Conservation (phyloP, 352 stramenopile genomes). For the Pythium phragmitis region DNA sequence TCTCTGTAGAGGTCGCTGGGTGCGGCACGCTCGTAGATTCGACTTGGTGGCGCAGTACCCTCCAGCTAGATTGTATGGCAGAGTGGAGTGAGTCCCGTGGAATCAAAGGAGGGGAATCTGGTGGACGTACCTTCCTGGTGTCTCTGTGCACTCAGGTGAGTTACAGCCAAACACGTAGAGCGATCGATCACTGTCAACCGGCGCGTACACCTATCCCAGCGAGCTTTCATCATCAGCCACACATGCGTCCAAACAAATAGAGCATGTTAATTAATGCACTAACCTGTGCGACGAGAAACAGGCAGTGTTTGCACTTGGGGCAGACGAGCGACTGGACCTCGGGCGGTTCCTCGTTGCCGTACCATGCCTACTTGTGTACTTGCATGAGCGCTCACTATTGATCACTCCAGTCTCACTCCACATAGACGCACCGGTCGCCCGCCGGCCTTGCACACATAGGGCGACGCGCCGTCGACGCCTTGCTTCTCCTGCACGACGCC, state of each 20-base stretch:
- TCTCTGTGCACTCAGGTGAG: constrained; percentile 63
- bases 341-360: background rate
- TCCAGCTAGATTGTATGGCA: constrained; percentile 40
- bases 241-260: background rate
- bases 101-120: background rate
- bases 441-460: constrained; percentile 76
- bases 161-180: constrained; percentile 88
- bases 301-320: constrained; percentile 46
- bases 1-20: background rate
- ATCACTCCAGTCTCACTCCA: background rate
- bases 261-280: background rate
- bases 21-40: constrained; percentile 11
- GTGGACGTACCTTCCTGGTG: constrained; percentile 37
- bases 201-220: constrained; percentile 68
- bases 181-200: constrained; percentile 66
- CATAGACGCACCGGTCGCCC: constrained; percentile 55
- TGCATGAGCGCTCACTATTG: background rate
- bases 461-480: constrained; percentile 58
- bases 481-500: constrained; percentile 69
- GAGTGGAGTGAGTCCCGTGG: background rate
- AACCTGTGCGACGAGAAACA: constrained; percentile 74
- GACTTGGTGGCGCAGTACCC: constrained; percentile 67
- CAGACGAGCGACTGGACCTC: constrained; percentile 48
- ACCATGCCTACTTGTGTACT: constrained; percentile 9
- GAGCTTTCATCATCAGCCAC: background rate